Evolutionary conservation across 768 basidiomycete genomes (phyloP).

Genomic region (Royoungia palumana): DNA sequence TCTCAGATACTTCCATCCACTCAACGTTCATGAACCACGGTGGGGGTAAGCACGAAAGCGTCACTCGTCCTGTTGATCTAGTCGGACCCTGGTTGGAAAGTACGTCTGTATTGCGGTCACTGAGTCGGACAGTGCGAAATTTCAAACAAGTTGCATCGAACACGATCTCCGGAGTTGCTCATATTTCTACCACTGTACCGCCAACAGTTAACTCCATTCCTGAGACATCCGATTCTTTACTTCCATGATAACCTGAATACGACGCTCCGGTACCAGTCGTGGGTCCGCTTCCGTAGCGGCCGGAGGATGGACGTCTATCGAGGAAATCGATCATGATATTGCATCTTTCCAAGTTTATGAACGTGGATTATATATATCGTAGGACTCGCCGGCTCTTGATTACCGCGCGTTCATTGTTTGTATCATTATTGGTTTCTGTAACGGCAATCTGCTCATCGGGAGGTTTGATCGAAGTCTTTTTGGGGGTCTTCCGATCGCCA

Average conservation of each 20-base stretch:
- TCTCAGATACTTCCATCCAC: conserved; percentile 91
- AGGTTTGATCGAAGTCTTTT: too few relatives aligned
- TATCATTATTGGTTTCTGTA: conserved; percentile 18
- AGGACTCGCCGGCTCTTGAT: background rate
- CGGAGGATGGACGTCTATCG: conserved; percentile 23
- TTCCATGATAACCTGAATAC: conserved; percentile 6
- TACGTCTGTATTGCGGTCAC: conserved; percentile 49
- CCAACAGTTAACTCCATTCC: conserved; percentile 7
- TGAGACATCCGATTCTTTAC: conserved; percentile 1
- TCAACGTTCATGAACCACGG: conserved; percentile 70
- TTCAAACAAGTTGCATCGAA: conserved; percentile 37
- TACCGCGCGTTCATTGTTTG: conserved; percentile 4
- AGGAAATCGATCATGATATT: background rate
- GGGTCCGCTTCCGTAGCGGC: conserved; percentile 9
- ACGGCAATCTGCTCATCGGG: too few relatives aligned
- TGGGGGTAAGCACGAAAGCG: conserved; percentile 25
- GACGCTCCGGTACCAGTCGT: too few relatives aligned
- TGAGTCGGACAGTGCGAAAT: conserved; percentile 53
- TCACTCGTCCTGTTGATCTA: background rate
- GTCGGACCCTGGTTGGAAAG: conserved; percentile 37
- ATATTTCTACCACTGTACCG: conserved; percentile 4
- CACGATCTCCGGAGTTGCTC: conserved; percentile 23
- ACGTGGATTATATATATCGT: conserved; percentile 8
- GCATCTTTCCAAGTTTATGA: background rate
- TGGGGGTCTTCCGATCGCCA: too few relatives aligned